Evolutionary conservation across 352 stramenopile species (phyloP).

Genomic region (Globisporangium emineosum): DNA sequence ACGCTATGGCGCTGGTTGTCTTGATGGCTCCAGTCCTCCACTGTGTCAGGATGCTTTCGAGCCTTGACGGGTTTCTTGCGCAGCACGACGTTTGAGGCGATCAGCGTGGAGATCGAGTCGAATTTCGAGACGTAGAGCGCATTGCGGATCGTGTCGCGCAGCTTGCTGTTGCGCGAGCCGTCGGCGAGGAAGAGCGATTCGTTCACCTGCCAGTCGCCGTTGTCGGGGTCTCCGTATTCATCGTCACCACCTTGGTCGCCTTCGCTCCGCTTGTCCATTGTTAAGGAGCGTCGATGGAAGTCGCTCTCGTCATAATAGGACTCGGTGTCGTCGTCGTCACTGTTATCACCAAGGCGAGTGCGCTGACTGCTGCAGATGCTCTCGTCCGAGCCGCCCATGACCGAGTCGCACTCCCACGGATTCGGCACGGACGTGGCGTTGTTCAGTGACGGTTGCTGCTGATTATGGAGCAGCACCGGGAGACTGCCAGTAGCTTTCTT

Average conservation of each 20-base stretch:
- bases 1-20: background rate
- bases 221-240: slow-evolving; percentile 18
- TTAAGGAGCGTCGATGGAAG: slow-evolving; percentile 14
- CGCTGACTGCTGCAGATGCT: slow-evolving; percentile 44
- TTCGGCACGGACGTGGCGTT: slow-evolving; percentile 24
- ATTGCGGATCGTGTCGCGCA: slow-evolving; percentile 79
- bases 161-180: slow-evolving; percentile 79
- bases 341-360: slow-evolving; percentile 27
- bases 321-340: background rate
- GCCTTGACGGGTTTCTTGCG: slow-evolving; percentile 42
- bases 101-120: slow-evolving; percentile 86
- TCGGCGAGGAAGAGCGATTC: slow-evolving; percentile 85
- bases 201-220: slow-evolving; percentile 67
- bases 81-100: slow-evolving; percentile 75
- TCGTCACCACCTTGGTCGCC: slow-evolving; percentile 10
- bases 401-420: slow-evolving; percentile 65
- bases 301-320: background rate
- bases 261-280: slow-evolving; percentile 14
- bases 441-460: background rate
- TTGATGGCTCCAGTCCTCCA: background rate
- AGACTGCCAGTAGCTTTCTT: slow-evolving; percentile 18
- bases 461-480: slow-evolving; percentile 23
- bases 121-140: slow-evolving; percentile 87
- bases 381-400: slow-evolving; percentile 34
- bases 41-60: slow-evolving; percentile 6